Percentiles rank a stretch among this genome's conserved stretches.
Evolutionary conservation across 2,329 filamentous ascomycete species (phyloP).

Genomic region (Aspergillus carbonarius): DNA sequence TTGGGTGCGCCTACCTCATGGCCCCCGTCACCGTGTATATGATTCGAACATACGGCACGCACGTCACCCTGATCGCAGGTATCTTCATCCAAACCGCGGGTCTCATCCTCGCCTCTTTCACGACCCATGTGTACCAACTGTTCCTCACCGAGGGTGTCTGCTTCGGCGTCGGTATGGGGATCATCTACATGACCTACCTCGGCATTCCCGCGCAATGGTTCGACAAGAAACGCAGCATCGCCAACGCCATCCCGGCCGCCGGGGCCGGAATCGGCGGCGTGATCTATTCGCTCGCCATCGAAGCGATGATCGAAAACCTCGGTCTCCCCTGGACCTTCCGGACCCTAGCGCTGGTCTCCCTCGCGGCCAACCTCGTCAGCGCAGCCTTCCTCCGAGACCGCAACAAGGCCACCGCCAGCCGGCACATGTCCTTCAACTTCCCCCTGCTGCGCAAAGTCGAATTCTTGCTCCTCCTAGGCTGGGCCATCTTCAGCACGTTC

Average conservation of each 20-base stretch:
- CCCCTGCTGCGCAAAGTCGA: neutral
- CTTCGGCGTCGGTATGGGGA: constrained; percentile 43
- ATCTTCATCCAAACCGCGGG: constrained; percentile 34
- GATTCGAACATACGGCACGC: neutral
- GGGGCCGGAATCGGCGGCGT: constrained; percentile 45
- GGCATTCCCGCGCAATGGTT: constrained; percentile 47
- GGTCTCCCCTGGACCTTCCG: constrained; percentile 44
- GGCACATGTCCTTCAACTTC: neutral
- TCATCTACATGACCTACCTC: constrained; percentile 41
- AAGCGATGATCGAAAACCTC: constrained; percentile 38
- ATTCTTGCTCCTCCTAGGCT: neutral
- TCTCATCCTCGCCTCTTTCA: constrained; percentile 41
- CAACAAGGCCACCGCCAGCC: neutral
- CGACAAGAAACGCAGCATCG: constrained; percentile 36
- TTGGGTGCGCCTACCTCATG: constrained; percentile 6
- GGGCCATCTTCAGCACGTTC: constrained; percentile 50
- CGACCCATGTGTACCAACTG: constrained; percentile 40
- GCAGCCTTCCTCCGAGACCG: constrained; percentile 4
- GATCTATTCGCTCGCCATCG: constrained; percentile 35
- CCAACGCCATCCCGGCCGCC: constrained; percentile 41
- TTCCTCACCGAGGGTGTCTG: constrained; percentile 43
- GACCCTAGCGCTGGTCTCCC: neutral
- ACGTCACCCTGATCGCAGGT: constrained; percentile 20
- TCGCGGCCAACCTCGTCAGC: constrained; percentile 1
- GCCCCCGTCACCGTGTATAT: constrained; percentile 1